A percentile compares a stretch with the other conserved stretches of the same genome.
Evolutionary conservation across 2,329 filamentous ascomycete species (phyloP).

Genomic region (Fusarium continuum): DNA sequence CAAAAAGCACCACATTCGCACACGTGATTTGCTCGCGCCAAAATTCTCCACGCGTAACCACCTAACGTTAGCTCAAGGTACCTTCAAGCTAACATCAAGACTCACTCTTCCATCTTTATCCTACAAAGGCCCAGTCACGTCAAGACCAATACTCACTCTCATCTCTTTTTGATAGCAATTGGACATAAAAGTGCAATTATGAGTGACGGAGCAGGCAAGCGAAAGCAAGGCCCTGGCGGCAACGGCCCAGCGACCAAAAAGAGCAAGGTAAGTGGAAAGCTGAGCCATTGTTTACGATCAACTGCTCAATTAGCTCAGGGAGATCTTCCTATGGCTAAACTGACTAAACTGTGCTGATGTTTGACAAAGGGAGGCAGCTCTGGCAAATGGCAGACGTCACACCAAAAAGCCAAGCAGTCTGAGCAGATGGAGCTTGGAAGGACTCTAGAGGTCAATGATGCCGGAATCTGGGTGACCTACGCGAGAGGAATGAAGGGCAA

Average conservation of each 20-base stretch:
- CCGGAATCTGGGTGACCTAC: constrained; percentile 82
- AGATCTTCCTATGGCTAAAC: background rate
- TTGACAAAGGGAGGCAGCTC: constrained; percentile 57
- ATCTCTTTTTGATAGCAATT: background rate
- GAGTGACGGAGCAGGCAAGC: constrained; percentile 48
- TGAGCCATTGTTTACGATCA: background rate
- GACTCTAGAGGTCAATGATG: constrained; percentile 71
- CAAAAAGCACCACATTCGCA: constrained; percentile 4
- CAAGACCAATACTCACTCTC: background rate
- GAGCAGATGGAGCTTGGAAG: constrained; percentile 54
- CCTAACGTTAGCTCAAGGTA: background rate
- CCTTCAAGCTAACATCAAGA: constrained; percentile 10
- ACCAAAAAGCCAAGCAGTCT: constrained; percentile 62
- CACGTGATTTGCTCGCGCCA: constrained; percentile 32
- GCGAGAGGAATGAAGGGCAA: constrained; percentile 75
- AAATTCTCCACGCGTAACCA: constrained; percentile 34
- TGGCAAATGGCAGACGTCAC: constrained; percentile 70
- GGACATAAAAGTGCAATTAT: constrained; percentile 31
- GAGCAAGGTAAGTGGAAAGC: constrained; percentile 50
- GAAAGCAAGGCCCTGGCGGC: constrained; percentile 48
- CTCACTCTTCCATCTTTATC: background rate
- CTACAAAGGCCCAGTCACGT: background rate
- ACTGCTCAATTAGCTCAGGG: background rate
- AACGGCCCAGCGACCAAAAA: constrained; percentile 48
- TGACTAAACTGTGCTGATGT: constrained; percentile 18